These are phyloP conservation scores for Hypocrella siamensis DNA, from an alignment of 2,329 filamentous ascomycete genomes.

Conservation along the genomic window DNA sequence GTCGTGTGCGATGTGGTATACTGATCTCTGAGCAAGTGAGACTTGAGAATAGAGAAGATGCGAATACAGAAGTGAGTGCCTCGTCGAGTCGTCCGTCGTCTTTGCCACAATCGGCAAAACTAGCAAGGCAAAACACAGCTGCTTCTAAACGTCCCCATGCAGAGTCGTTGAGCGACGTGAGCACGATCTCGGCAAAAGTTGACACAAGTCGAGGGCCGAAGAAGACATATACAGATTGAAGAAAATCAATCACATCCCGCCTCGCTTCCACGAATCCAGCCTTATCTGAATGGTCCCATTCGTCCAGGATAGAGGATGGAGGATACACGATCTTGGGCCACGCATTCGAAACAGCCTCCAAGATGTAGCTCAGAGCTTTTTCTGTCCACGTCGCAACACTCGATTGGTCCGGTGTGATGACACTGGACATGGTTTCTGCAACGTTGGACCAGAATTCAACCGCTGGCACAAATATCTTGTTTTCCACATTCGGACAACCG, in stretches of 20 bases:
- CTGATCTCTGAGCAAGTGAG: constrained; percentile 30
- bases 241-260: constrained; percentile 63
- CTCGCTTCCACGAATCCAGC: constrained; percentile 56
- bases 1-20: constrained; percentile 46
- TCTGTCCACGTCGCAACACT: constrained; percentile 37
- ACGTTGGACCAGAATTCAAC: constrained; percentile 73
- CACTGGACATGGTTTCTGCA: constrained; percentile 51
- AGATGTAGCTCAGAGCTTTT: constrained; percentile 40
- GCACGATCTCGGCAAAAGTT: constrained; percentile 38
- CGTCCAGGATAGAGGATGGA: constrained; percentile 34
- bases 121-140: constrained; percentile 46
- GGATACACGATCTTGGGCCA: constrained; percentile 59
- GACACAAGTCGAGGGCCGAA: constrained; percentile 39
- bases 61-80: constrained; percentile 45
- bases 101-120: constrained; percentile 48
- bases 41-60: constrained; percentile 39
- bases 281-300: constrained; percentile 56
- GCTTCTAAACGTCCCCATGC: constrained; percentile 46
- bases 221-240: constrained; percentile 54
- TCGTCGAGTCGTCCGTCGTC: constrained; percentile 43
- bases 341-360: constrained; percentile 48
- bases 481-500: constrained; percentile 54
- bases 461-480: constrained; percentile 57
- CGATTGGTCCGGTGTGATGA: constrained; percentile 33
- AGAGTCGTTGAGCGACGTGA: constrained; percentile 30